phyloP scores from a whole-genome alignment of 192 early-diverging fungal species.

The Martensiomyces pterosporus region DNA sequence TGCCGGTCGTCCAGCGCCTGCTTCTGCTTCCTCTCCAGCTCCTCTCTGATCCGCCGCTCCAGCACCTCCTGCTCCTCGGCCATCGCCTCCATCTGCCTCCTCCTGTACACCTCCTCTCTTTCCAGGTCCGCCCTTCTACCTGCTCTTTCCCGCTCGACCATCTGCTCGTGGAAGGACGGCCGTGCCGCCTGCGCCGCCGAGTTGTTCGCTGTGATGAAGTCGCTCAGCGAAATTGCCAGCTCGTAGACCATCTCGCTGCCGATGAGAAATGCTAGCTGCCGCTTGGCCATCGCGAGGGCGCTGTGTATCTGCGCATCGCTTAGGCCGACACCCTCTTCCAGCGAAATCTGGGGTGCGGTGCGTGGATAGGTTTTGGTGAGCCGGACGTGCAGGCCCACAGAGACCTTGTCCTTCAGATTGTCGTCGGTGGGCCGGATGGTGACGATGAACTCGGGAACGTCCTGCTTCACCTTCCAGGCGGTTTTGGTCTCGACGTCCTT shows the following conservation, averaged over 20 bases:
- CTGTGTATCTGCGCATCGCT: slow-evolving; percentile 49
- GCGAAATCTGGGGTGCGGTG: slow-evolving; percentile 53
- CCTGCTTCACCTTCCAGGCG: slow-evolving; percentile 43
- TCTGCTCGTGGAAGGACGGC: slow-evolving; percentile 47
- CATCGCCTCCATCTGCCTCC: slow-evolving; percentile 10
- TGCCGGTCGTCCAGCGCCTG: slow-evolving; percentile 32
- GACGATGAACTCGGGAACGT: slow-evolving; percentile 36
- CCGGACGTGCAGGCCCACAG: slow-evolving; percentile 32
- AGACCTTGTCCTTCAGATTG: slow-evolving; percentile 22
- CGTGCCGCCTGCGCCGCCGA: slow-evolving; percentile 50
- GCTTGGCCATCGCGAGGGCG: slow-evolving; percentile 32
- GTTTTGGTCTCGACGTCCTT: slow-evolving; percentile 31
- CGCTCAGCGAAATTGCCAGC: slow-evolving; percentile 54
- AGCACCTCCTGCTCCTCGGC: slow-evolving; percentile 29
- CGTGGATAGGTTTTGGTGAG: slow-evolving; percentile 66
- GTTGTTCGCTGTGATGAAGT: slow-evolving; percentile 57
- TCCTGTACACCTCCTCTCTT: slow-evolving; percentile 14
- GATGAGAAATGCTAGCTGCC: slow-evolving; percentile 32
- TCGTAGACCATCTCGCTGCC: slow-evolving; percentile 71
- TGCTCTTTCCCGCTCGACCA: slow-evolving; percentile 39
- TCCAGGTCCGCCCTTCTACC: slow-evolving; percentile 20
- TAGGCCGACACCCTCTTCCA: slow-evolving; percentile 55
- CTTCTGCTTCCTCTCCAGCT: slow-evolving; percentile 46
- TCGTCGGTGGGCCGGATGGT: slow-evolving; percentile 30
- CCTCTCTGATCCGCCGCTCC: slow-evolving; percentile 34